phyloP scores from a whole-genome alignment of 306 rosid species.

The Castanea mollissima region DNA sequence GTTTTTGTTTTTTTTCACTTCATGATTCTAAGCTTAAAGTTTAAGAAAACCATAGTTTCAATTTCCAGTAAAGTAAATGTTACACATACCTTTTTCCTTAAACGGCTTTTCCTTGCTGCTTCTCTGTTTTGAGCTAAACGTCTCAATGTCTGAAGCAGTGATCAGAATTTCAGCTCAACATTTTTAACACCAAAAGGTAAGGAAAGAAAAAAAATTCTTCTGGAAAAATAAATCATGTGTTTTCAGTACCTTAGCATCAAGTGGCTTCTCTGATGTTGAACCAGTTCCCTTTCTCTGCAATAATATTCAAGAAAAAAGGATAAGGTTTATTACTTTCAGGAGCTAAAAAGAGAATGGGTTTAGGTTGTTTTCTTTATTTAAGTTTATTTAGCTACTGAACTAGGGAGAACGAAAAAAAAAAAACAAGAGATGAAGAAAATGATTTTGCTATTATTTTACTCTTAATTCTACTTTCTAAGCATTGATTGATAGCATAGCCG shows the following conservation, averaged over 20 bases:
- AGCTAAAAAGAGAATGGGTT: background rate
- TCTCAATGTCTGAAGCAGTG: slow-evolving; percentile 63
- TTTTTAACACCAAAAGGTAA: background rate
- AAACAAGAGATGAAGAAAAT: background rate
- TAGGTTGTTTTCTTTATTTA: background rate
- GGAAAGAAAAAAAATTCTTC: background rate
- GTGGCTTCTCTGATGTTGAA: slow-evolving; percentile 77
- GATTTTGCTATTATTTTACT: background rate
- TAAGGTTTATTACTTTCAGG: background rate
- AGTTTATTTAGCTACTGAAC: background rate
- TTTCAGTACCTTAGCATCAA: slow-evolving; percentile 76
- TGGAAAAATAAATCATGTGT: background rate
- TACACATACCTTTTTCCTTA: slow-evolving; percentile 75
- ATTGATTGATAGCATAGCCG: slow-evolving; percentile 21
- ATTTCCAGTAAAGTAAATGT: slow-evolving; percentile 14
- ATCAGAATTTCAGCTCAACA: slow-evolving; percentile 17
- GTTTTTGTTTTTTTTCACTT: too few relatives aligned
- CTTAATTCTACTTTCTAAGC: slow-evolving; percentile 5
- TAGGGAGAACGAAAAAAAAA: background rate
- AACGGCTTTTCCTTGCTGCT: slow-evolving; percentile 93
- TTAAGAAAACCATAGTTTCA: background rate
- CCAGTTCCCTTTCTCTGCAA: slow-evolving; percentile 78
- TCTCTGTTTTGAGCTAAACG: slow-evolving; percentile 97
- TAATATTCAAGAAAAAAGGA: slow-evolving; percentile 9
- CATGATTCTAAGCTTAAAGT: background rate